phyloP scores from a whole-genome alignment of 108 stramenopile species.

The Cyclotella choctawhatcheeana region DNA sequence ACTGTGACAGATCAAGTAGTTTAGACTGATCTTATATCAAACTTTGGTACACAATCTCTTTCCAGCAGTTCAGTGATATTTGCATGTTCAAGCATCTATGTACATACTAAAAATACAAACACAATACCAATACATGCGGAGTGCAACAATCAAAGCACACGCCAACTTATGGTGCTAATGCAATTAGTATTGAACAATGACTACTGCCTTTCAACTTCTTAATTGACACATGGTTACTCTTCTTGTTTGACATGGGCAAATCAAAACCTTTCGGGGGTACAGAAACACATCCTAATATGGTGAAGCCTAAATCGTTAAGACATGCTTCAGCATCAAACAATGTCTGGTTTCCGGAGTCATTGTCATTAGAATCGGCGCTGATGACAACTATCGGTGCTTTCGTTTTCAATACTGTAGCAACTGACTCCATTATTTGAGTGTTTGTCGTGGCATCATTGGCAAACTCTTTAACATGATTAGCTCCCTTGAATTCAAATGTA shows the following conservation, averaged over 20 bases:
- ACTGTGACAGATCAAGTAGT: too few species aligned
- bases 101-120: too few species aligned
- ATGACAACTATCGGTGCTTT: conserved; percentile 30
- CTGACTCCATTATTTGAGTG: conserved; percentile 13
- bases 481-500: conserved; percentile 21
- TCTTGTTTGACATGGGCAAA: conserved; percentile 32
- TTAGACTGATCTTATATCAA: too few species aligned
- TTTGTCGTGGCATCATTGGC: conserved; percentile 1
- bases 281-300: conserved; percentile 16
- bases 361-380: conserved; percentile 7
- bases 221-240: not conserved
- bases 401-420: conserved; percentile 8
- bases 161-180: conserved; percentile 22
- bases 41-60: too few species aligned
- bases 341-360: not conserved
- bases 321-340: conserved; percentile 3
- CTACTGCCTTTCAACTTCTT: conserved; percentile 13
- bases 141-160: too few species aligned
- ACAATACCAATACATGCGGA: too few species aligned
- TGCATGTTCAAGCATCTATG: too few species aligned
- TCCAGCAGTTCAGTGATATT: too few species aligned
- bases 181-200: conserved; percentile 20
- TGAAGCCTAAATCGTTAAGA: conserved; percentile 18
- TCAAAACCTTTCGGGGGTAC: conserved; percentile 41
- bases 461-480: not conserved